Evolutionary conservation across 208 protist genomes (phyloP), one percentile per base, ranked within the genome.

Genomic region (Crithidia sp.): DNA sequence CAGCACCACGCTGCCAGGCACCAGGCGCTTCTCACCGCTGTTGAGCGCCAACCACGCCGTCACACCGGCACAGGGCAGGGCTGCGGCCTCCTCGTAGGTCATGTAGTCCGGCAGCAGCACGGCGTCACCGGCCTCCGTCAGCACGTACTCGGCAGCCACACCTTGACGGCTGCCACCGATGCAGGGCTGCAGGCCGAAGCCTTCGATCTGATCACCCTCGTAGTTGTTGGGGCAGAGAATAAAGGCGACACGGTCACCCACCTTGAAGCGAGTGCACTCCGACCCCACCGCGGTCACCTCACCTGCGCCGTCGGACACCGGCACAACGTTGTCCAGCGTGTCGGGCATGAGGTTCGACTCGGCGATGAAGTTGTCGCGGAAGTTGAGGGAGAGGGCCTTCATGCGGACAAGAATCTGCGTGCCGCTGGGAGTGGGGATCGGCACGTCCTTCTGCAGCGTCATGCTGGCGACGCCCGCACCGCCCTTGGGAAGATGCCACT

Each of bases 31-130:
- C 16, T 36, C 53, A 36, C 66, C 67, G 64, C 55, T 76, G 73
- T 74, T 77, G 41, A 84, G 39, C n/a, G 79, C 74, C 50, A 44
- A n/a, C 69, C 79, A 77, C 52, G 73, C 79, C 3, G 79, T 79
- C 45, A 77, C 67, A 17, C 69, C 79, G 6, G 79, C 73, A 28
- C 79, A 79, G 28, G 79, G 59, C 45, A 84, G 69, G 8, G 66
- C 66, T 14, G 79, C 68, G 2, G 66, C 74, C 61, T 76, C 74
- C 53, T 74, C 79, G 74, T 73, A 80, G 8, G 60, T 64, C 79
- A 81, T 74, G 52, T 71, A 78, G 39, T 56, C 55, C 5, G 66
- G 74, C 43, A 77, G 53, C 17, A 37, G 45, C 62, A 77, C 67
- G 12, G 58, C 67, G 47, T 76, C 70, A 13, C 56, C 74, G 0